Conservation (phyloP, 2,329 filamentous ascomycete species). For the Dryadomyces sulphureus region DNA sequence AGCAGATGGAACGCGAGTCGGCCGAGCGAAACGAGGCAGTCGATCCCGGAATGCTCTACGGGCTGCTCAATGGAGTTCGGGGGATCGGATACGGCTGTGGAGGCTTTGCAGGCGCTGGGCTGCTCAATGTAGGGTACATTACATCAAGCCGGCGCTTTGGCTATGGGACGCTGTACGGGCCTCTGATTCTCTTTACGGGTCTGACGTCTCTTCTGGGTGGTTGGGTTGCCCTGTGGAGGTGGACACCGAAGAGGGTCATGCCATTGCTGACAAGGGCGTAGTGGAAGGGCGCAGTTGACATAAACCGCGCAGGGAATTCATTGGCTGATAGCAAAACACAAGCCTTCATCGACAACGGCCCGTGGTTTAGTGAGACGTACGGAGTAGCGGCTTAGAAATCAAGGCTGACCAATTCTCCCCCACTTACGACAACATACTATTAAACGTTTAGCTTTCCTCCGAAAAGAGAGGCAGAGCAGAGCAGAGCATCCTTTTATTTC, state of each 20-base stretch:
- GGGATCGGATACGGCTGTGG: slow-evolving; percentile 3
- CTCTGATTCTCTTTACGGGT: slow-evolving; percentile 2
- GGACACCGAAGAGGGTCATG: not conserved
- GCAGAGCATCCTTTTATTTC: too few relatives aligned
- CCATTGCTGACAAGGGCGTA: not conserved
- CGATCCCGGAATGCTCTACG: slow-evolving; percentile 3
- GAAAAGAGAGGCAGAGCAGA: too few relatives aligned
- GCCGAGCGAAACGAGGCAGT: slow-evolving; percentile 2
- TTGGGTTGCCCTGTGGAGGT: slow-evolving; percentile 1
- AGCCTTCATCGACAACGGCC: too few relatives aligned
- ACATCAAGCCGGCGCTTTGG: not conserved
- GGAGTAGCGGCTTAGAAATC: too few relatives aligned
- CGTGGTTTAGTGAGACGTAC: too few relatives aligned
- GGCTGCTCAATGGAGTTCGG: slow-evolving; percentile 3
- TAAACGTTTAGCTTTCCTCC: too few relatives aligned
- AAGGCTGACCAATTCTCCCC: too few relatives aligned
- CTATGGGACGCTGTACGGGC: slow-evolving; percentile 1
- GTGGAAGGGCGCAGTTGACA: too few relatives aligned
- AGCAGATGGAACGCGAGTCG: slow-evolving; percentile 2
- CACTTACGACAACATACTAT: too few relatives aligned
- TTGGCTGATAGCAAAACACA: too few relatives aligned
- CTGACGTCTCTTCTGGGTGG: slow-evolving; percentile 2
- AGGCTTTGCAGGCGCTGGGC: not conserved
- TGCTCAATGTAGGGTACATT: not conserved
- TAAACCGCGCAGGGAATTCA: too few relatives aligned